Evolutionary conservation across 2,329 filamentous ascomycete species (phyloP), one percentile per base, ranked within the genome.

Genomic region (Pyrenochaeta sp.): DNA sequence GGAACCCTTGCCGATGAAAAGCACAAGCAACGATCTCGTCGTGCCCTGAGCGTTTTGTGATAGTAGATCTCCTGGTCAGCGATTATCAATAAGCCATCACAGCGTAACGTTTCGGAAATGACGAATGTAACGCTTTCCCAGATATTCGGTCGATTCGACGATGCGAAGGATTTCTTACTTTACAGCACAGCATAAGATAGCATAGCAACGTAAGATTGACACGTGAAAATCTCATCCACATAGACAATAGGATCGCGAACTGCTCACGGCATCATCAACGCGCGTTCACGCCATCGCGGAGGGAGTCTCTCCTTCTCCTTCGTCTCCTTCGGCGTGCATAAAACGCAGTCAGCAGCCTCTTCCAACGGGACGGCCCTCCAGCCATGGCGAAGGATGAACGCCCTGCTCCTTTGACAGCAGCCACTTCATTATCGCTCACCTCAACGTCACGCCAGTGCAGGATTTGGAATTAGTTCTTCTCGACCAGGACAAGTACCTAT

Each of bases 301-400:
- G 13, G 28, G 28, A 42, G 8, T 28, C 36, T 54, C 15, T 30
- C 15, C 32, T 44, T 28, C 50, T 44, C 25, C 30, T 46, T 53
- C 51, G 56, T 52, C 50, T 46, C 59, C 58, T 63, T 54, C 28
- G 39, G 32, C 48, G 19, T 61, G 54, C 61, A 65, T 56, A 52
- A 40, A 27, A 56, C 32, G 66, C 65, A 62, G 63, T 71, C 66
- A 69, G 69, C 71, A 59, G 65, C 63, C 64, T 61, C 61, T 59
- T 42, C 52, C 56, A 64, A 62, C 67, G 66, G 69, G 58, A 67
- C 68, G 71, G 67, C 62, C 67, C 69, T 71, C 63, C 56, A 64
- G 46, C 55, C 61, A 61, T 58, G 45, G 50, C 45, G 44, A 62
- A 56, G 59, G 50, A 55, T 52, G 37, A 53, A 55, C 47, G 54